phyloP scores from a whole-genome alignment of 2,329 filamentous ascomycete species.

The Cercospora janseana region DNA sequence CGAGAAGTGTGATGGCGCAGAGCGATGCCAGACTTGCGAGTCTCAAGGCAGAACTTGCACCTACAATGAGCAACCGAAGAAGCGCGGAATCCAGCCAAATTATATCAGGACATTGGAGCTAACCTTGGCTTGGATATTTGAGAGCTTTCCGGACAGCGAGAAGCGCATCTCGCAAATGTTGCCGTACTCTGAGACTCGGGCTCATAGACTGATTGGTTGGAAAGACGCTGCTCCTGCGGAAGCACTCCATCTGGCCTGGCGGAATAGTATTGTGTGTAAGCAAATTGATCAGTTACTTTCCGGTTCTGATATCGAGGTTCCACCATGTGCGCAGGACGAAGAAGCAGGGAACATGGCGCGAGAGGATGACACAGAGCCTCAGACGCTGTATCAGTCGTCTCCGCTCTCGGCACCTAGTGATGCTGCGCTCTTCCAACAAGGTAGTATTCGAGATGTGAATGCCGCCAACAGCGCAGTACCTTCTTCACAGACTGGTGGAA shows the following conservation, averaged over 20 bases:
- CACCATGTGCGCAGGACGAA: not conserved
- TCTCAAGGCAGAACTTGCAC: conserved; percentile 64
- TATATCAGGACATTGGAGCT: conserved; percentile 73
- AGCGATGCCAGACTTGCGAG: conserved; percentile 67
- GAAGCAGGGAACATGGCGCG: not conserved
- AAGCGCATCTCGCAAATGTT: conserved; percentile 55
- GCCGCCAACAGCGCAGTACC: not conserved
- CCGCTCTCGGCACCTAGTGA: conserved; percentile 25
- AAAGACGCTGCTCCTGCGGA: conserved; percentile 56
- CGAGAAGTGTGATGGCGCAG: conserved; percentile 71
- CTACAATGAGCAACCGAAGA: conserved; percentile 71
- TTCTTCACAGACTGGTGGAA: not conserved
- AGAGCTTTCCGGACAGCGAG: conserved; percentile 53
- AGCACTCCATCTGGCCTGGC: conserved; percentile 61
- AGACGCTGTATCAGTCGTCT: conserved; percentile 22
- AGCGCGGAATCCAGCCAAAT: conserved; percentile 75
- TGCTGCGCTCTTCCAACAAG: conserved; percentile 2
- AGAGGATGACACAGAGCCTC: not conserved
- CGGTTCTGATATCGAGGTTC: conserved; percentile 34
- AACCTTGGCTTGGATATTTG: conserved; percentile 65
- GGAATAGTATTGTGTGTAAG: conserved; percentile 58
- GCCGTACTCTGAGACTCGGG: conserved; percentile 43
- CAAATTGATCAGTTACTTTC: conserved; percentile 64
- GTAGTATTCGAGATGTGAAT: not conserved
- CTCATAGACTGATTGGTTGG: conserved; percentile 51